Conservation (phyloP, 1,284 basidiomycete genomes). For the Melampsora larici-populina region DNA sequence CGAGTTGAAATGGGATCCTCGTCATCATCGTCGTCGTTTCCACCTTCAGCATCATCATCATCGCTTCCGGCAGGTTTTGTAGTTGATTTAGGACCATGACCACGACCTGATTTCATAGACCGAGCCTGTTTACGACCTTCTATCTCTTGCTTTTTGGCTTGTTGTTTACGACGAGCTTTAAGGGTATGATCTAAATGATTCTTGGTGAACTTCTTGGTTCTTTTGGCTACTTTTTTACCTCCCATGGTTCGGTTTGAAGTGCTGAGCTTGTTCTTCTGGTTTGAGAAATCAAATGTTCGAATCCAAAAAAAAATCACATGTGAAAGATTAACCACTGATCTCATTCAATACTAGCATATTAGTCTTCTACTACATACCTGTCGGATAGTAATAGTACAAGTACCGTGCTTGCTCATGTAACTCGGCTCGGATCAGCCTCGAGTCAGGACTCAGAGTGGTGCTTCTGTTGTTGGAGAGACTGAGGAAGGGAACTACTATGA, state of each 20-base stretch:
- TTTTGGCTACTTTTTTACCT: constrained; percentile 32
- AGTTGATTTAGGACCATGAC: neutral
- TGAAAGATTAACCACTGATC: too few species aligned
- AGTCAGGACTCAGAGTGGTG: too few species aligned
- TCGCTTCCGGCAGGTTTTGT: neutral
- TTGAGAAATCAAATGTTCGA: neutral
- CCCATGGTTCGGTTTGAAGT: constrained; percentile 9
- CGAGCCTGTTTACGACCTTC: constrained; percentile 20
- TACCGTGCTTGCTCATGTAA: too few species aligned
- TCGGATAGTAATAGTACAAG: too few species aligned
- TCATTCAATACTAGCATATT: too few species aligned
- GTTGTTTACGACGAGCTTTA: constrained; percentile 29
- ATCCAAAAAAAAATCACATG: too few species aligned
- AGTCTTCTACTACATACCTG: too few species aligned
- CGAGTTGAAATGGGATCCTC: constrained; percentile 28
- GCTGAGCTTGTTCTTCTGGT: neutral
- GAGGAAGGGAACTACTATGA: too few species aligned
- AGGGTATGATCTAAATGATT: constrained; percentile 37
- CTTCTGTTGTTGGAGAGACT: too few species aligned
- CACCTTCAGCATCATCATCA: neutral
- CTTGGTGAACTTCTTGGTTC: constrained; percentile 34
- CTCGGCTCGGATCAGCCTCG: too few species aligned
- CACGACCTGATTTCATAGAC: constrained; percentile 12
- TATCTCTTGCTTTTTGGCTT: constrained; percentile 33
- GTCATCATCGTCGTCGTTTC: constrained; percentile 11